Base-by-base conservation (phyloP, 306 rosid genomes). In the Rosa persica region DNA sequence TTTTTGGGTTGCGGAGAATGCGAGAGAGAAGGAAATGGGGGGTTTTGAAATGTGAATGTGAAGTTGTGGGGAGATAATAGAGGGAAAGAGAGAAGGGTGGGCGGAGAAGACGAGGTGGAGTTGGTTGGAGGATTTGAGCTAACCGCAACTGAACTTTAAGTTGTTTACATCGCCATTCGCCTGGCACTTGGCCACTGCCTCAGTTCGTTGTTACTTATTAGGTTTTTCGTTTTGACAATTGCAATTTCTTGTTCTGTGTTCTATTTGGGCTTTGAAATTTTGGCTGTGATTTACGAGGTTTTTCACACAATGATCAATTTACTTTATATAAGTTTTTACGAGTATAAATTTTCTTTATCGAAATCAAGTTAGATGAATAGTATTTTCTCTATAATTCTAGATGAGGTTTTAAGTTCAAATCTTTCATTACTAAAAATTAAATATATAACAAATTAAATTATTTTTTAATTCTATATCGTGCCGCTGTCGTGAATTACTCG, bases 41-140 rank as follows among this genome's bases (percentile, higher is more conserved):
- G 20, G 23, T 17, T 57, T 25, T 22, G n/a, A 54, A 54, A 42
- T 13, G 36, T 6, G 75, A 48, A 6, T n/a, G 67, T 12, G 40
- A 7, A 13, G 17, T 10, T 23, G 34, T 1, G n/a, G 39, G 9
- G 39, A 27, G 17, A 65, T 44, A 25, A 25, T 36, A 36, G 15
- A 23, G 43, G 17, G 60, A 23, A n/a, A 13, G 23, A 44, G 22
- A 61, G 47, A 17, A 2, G 3, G 67, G 5, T 2, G 72, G 87
- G 77, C 61, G 91, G 89, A 90, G 97, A 88, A 82, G 89, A 82
- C 86, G 86, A 80, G 87, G 89, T 66, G 16, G 81, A n/a, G 82
- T 80, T 82, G 12, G 89, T 76, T 82, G 81, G 78, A 44, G 27
- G 81, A 67, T 67, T 78, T 27, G 74, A 85, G 81, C 89, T 67